Evolutionary conservation across 169 alveolate genomes (phyloP), one percentile per base, ranked within the genome.

Genomic region (Plasmodium inui): DNA sequence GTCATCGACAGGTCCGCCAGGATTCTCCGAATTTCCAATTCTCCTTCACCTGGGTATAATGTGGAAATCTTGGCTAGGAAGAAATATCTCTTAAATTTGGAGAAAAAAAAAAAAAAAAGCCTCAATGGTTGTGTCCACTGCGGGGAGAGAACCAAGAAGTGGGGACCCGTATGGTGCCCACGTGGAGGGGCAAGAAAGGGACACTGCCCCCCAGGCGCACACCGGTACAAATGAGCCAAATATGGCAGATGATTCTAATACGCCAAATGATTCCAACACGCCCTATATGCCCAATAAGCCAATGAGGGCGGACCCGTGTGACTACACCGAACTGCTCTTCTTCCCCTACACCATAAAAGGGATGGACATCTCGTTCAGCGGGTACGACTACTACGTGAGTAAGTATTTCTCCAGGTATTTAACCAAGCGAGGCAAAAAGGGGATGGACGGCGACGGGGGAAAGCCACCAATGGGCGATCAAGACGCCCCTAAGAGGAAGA

Each of bases 1-100:
- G 99, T 99, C 82, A 95, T 99, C 17, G 99, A 99, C 94, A 96
- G 99, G 46, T 97, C 99, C 85, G 99, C 99, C 17, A 96, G 99
- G 86, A 95, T 98, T 70, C 96, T 99, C 72, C 96, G 98, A 81
- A 97, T 99, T 5, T 98, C 99, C 0, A 99, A 99, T 96, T 99
- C 98, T 78, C 99, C 99, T 34, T 98, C 99, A 3, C 99, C 99
- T 0, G 99, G 99, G 17, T 98, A 98, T 88, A 99, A 99, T 88
- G 98, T 99, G n/a, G 99, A 99, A 96, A 97, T 98, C 67, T 92
- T 97, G 84, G 99, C 99, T 0, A 97, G 89, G 71, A 98, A 92
- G 85, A 97, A 44, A 96, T 95, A 8, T 41, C 73, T 70, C 72
- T 85, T 81, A 84, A 92, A 79, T 37, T 22, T 94, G 96, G 8